Evolutionary conservation across 768 basidiomycete genomes (phyloP).

Genomic region (Lactifluus piperatus): DNA sequence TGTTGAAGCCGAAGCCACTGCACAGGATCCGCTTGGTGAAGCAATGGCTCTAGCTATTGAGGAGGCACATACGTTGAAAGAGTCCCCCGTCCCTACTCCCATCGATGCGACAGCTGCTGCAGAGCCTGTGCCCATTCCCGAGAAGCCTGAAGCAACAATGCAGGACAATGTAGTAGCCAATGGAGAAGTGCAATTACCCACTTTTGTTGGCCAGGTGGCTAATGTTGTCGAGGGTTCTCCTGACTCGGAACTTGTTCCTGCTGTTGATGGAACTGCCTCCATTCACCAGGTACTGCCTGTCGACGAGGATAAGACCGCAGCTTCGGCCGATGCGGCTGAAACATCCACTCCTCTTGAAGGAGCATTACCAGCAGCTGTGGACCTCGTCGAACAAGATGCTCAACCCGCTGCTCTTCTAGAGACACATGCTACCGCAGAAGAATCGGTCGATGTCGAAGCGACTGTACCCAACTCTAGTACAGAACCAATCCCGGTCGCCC

Average conservation of each 20-base stretch:
- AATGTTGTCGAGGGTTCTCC: background rate
- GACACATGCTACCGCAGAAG: background rate
- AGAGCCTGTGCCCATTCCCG: background rate
- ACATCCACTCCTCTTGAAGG: background rate
- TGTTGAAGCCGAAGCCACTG: background rate
- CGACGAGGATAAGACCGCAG: conserved; percentile 6
- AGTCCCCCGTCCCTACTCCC: background rate
- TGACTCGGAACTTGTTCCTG: conserved; percentile 9
- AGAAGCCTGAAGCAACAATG: background rate
- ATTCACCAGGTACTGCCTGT: conserved; percentile 5
- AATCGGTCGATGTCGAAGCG: background rate
- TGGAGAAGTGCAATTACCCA: background rate
- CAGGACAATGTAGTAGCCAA: background rate
- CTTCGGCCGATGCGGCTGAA: background rate
- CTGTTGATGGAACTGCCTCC: conserved; percentile 12
- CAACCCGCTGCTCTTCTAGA: background rate
- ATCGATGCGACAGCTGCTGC: background rate
- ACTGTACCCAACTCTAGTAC: background rate
- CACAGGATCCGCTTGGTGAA: background rate
- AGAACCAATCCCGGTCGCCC: background rate
- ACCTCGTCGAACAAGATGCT: conserved; percentile 7
- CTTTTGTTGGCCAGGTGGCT: background rate
- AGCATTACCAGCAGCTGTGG: background rate
- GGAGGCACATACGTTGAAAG: background rate
- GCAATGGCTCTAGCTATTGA: background rate